phyloP scores from a whole-genome alignment of 2,329 filamentous ascomycete species.

The Cladosporium sp. region DNA sequence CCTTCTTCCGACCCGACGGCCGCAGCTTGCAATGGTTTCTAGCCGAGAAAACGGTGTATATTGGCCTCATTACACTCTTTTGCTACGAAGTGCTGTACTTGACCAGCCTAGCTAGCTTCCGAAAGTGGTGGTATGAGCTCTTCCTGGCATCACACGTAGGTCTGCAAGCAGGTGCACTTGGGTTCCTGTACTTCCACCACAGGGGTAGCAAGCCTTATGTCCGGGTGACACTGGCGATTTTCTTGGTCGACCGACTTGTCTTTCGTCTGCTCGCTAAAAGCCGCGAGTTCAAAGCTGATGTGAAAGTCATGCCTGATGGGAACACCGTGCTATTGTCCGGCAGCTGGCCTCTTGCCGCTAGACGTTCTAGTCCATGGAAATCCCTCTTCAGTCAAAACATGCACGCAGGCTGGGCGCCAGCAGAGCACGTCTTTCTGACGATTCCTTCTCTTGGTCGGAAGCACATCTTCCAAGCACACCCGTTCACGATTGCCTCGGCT shows the following conservation, averaged over 20 bases:
- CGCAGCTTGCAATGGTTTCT: conserved; percentile 50
- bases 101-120: conserved; percentile 57
- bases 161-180: conserved; percentile 53
- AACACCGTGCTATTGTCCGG: conserved; percentile 51
- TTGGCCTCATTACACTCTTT: conserved; percentile 53
- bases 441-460: conserved; percentile 52
- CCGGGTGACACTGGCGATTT: conserved; percentile 50
- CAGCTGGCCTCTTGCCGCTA: conserved; percentile 36
- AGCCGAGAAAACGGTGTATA: conserved; percentile 47
- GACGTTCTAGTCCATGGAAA: conserved; percentile 15
- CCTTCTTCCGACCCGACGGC: conserved; percentile 43
- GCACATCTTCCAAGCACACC: conserved; percentile 58
- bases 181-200: conserved; percentile 59
- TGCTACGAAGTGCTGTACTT: conserved; percentile 60
- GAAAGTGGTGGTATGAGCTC: conserved; percentile 58
- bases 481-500: conserved; percentile 63
- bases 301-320: conserved; percentile 53
- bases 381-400: conserved; percentile 25
- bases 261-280: conserved; percentile 55
- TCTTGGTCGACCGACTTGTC: conserved; percentile 54
- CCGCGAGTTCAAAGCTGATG: conserved; percentile 44
- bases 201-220: conserved; percentile 51
- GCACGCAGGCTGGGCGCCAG: conserved; percentile 52
- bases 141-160: conserved; percentile 58
- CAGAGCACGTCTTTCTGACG: conserved; percentile 61